These are phyloP conservation scores for Ceratocystis albifundus DNA, from an alignment of 2,329 filamentous ascomycete genomes.

Conservation along the genomic window DNA sequence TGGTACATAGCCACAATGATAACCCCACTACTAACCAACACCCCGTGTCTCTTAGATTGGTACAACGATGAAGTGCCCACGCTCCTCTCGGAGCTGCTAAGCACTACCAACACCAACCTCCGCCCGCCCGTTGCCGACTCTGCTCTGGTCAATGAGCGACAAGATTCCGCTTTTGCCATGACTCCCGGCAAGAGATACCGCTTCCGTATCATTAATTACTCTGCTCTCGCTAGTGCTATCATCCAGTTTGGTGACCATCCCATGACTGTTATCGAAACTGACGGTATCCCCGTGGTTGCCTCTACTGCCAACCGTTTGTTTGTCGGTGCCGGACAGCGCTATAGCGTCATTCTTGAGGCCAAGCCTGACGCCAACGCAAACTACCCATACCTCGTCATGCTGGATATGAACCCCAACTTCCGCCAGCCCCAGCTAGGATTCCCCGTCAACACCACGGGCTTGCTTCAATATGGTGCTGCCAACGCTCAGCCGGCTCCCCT, in stretches of 20 bases:
- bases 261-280: constrained; percentile 38
- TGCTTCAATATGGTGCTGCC: constrained; percentile 33
- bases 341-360: constrained; percentile 37
- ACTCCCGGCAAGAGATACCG: constrained; percentile 33
- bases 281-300: constrained; percentile 34
- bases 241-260: constrained; percentile 36
- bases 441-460: constrained; percentile 35
- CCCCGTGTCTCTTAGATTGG: constrained; percentile 36
- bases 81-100: constrained; percentile 38
- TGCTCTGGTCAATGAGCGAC: constrained; percentile 41
- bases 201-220: constrained; percentile 38
- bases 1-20: not conserved
- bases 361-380: constrained; percentile 33
- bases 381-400: constrained; percentile 35
- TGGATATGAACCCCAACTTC: constrained; percentile 36
- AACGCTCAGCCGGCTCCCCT: constrained; percentile 26
- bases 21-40: not conserved
- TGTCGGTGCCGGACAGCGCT: constrained; percentile 36
- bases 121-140: constrained; percentile 43
- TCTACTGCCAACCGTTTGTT: constrained; percentile 32
- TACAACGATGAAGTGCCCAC: constrained; percentile 44
- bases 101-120: constrained; percentile 37
- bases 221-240: constrained; percentile 35
- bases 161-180: constrained; percentile 25
- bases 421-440: constrained; percentile 27